Percentiles rank a stretch among this genome's conserved stretches.
phyloP scores from a whole-genome alignment of 2,329 filamentous ascomycete species.

The Colletotrichum lupini region DNA sequence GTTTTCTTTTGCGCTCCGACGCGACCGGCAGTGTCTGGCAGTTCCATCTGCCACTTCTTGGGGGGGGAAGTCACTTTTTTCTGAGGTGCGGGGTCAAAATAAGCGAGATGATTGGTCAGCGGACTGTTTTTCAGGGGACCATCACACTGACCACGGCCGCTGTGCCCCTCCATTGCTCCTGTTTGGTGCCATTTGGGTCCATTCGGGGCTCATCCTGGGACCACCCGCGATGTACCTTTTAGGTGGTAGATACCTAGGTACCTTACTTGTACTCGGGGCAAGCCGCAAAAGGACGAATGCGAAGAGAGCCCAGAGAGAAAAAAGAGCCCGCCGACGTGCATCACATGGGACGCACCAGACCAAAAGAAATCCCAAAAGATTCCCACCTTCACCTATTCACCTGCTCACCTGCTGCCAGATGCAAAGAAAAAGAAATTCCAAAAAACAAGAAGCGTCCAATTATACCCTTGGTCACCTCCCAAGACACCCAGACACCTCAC shows the following conservation, averaged over 20 bases:
- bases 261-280: no score
- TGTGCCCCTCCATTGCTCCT: constrained; percentile 16
- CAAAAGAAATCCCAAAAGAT: constrained; percentile 1
- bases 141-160: background rate
- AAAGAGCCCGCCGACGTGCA: constrained; percentile 14
- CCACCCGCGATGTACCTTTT: no score
- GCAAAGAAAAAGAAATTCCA: background rate
- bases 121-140: background rate
- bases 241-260: background rate
- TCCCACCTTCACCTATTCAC: background rate
- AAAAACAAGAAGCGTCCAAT: background rate
- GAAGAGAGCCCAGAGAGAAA: background rate
- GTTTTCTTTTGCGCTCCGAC: constrained; percentile 43
- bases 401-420: background rate
- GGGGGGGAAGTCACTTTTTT: background rate
- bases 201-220: no score
- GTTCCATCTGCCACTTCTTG: background rate
- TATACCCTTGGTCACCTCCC: background rate
- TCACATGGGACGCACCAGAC: background rate
- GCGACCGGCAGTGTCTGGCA: constrained; percentile 15
- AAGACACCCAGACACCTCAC: background rate
- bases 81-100: constrained; percentile 7
- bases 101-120: background rate
- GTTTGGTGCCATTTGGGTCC: background rate
- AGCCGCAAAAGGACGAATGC: background rate